These are phyloP conservation scores for Alisma plantagoaquatica DNA, from an alignment of 106 monocot species.

Conservation along the genomic window DNA sequence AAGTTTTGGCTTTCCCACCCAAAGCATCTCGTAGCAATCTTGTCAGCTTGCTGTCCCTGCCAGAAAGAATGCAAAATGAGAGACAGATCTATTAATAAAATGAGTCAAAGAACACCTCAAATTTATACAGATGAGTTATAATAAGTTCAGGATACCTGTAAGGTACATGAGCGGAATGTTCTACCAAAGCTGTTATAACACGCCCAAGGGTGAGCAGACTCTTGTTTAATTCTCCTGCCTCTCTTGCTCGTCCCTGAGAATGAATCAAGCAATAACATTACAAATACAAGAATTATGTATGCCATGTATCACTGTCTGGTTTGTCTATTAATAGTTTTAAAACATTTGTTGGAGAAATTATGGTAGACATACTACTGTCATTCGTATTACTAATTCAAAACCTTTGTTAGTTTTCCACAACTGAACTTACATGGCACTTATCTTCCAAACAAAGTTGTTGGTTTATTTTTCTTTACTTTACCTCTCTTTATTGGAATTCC, in stretches of 20 bases:
- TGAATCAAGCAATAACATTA: background rate
- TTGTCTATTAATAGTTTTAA: no score
- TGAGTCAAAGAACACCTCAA: background rate
- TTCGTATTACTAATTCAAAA: no score
- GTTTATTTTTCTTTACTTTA: no score
- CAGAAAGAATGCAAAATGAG: background rate
- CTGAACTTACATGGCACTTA: no score
- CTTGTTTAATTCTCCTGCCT: constrained; percentile 77
- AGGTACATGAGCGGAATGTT: constrained; percentile 67
- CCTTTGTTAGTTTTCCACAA: no score
- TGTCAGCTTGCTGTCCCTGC: constrained; percentile 84
- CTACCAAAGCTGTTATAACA: constrained; percentile 69
- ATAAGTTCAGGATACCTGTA: constrained; percentile 38
- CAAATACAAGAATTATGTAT: background rate
- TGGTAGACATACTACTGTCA: no score
- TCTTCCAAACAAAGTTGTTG: no score
- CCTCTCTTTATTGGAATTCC: no score
- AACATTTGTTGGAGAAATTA: no score
- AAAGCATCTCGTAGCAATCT: constrained; percentile 70
- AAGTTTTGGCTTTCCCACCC: constrained; percentile 80
- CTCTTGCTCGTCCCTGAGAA: constrained; percentile 47
- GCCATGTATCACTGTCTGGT: background rate
- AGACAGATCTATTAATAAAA: background rate
- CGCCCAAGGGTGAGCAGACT: constrained; percentile 77
- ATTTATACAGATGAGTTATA: background rate